Evolutionary conservation across 495 filamentous ascomycete species (phyloP).

Genomic region (Platismatia glauca): DNA sequence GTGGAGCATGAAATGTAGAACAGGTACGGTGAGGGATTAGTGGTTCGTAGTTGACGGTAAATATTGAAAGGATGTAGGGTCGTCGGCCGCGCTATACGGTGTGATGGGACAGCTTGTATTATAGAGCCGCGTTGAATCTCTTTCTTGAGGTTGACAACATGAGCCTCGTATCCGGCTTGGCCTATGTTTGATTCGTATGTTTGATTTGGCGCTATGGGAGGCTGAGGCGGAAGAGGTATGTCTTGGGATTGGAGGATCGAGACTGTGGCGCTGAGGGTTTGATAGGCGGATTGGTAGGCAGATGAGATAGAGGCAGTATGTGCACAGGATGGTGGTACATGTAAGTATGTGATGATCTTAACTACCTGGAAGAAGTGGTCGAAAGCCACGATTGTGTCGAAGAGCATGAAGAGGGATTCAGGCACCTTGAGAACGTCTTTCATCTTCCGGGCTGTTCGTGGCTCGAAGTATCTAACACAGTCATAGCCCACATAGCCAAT

Average conservation of each 20-base stretch:
- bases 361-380: constrained; percentile 89
- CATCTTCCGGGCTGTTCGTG: constrained; percentile 75
- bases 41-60: constrained; percentile 88
- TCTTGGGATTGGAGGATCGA: constrained; percentile 60
- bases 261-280: constrained; percentile 55
- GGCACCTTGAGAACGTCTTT: constrained; percentile 82
- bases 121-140: constrained; percentile 90
- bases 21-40: constrained; percentile 93
- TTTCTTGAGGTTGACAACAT: constrained; percentile 71
- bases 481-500: constrained; percentile 97
- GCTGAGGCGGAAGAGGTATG: constrained; percentile 67
- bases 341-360: constrained; percentile 85
- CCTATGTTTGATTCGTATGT: constrained; percentile 93
- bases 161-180: constrained; percentile 72
- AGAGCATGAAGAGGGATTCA: constrained; percentile 95
- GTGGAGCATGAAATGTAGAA: constrained; percentile 85
- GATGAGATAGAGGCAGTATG: constrained; percentile 43
- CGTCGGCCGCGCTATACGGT: constrained; percentile 83
- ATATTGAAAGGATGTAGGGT: constrained; percentile 94
- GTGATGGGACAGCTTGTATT: constrained; percentile 93
- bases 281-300: constrained; percentile 57
- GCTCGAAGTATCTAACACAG: constrained; percentile 95
- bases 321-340: constrained; percentile 47
- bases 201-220: constrained; percentile 59
- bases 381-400: constrained; percentile 88